Percentiles rank a stretch among this genome's conserved stretches.
Conservation (phyloP, 2,329 filamentous ascomycete genomes). For the Apiospora pterosperma region DNA sequence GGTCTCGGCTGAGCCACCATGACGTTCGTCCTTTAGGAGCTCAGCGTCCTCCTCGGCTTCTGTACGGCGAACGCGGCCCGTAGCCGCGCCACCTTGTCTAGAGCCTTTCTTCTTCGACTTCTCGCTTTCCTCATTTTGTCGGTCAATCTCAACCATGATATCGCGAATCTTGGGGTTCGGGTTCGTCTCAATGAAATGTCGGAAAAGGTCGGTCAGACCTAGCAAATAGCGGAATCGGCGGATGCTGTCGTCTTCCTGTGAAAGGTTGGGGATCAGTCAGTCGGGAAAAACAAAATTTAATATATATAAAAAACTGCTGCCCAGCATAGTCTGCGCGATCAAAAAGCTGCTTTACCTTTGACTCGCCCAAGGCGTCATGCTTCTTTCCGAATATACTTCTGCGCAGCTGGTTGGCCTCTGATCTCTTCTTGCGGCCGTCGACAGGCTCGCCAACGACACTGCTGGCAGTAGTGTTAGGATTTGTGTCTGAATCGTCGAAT, state of each 20-base stretch:
- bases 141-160: constrained; percentile 91
- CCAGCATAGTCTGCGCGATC: background rate
- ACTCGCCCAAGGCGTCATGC: constrained; percentile 86
- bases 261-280: constrained; percentile 5
- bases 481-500: constrained; percentile 64
- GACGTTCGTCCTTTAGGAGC: constrained; percentile 80
- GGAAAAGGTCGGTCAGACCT: constrained; percentile 92
- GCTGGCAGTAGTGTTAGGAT: constrained; percentile 71
- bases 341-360: constrained; percentile 62
- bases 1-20: constrained; percentile 78
- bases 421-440: constrained; percentile 82
- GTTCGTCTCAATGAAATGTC: constrained; percentile 98
- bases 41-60: constrained; percentile 98
- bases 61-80: constrained; percentile 77
- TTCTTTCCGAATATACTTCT: constrained; percentile 94
- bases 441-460: constrained; percentile 76
- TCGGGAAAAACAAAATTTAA: background rate
- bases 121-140: constrained; percentile 75
- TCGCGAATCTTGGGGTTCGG: constrained; percentile 92
- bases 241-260: constrained; percentile 88
- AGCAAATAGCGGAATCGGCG: constrained; percentile 91
- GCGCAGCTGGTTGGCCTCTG: constrained; percentile 84
- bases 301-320: background rate
- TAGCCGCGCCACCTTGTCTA: constrained; percentile 80
- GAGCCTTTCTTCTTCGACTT: constrained; percentile 70